A percentile compares a stretch with the other conserved stretches of the same genome.
Evolutionary conservation across 768 basidiomycete species (phyloP).

Genomic region (Dendrothele bispora): DNA sequence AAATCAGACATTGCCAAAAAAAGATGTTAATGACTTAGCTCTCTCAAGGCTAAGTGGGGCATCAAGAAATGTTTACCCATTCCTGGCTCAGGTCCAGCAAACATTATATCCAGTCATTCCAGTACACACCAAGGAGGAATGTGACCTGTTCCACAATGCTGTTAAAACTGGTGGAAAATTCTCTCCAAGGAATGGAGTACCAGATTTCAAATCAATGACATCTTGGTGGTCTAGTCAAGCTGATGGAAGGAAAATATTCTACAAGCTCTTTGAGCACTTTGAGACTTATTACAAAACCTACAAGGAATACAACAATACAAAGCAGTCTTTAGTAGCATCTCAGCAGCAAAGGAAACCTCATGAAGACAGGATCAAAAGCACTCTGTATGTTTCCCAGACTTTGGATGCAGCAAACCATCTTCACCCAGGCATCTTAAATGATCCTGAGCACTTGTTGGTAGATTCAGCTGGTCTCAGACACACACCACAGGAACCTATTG

Average conservation of each 20-base stretch:
- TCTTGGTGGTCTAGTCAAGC: conserved; percentile 9
- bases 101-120: not conserved
- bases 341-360: not conserved
- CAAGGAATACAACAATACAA: not conserved
- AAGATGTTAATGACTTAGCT: not conserved
- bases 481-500: too few relatives aligned
- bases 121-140: not conserved
- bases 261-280: conserved; percentile 15
- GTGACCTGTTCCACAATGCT: not conserved
- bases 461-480: too few relatives aligned
- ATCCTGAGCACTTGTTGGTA: too few relatives aligned
- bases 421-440: not conserved
- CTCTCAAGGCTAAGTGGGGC: not conserved
- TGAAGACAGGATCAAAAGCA: not conserved
- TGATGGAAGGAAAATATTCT: conserved; percentile 14
- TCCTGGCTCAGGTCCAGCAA: not conserved
- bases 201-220: conserved; percentile 9
- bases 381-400: not conserved
- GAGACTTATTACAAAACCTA: conserved; percentile 7
- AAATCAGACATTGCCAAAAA: not conserved
- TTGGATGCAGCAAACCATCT: not conserved
- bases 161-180: not conserved
- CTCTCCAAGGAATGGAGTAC: conserved; percentile 1
- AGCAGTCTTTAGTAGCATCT: not conserved
- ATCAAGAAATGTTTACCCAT: not conserved